Evolutionary conservation across 2,329 filamentous ascomycete genomes (phyloP).

Genomic region (Clarireedia hainanense): DNA sequence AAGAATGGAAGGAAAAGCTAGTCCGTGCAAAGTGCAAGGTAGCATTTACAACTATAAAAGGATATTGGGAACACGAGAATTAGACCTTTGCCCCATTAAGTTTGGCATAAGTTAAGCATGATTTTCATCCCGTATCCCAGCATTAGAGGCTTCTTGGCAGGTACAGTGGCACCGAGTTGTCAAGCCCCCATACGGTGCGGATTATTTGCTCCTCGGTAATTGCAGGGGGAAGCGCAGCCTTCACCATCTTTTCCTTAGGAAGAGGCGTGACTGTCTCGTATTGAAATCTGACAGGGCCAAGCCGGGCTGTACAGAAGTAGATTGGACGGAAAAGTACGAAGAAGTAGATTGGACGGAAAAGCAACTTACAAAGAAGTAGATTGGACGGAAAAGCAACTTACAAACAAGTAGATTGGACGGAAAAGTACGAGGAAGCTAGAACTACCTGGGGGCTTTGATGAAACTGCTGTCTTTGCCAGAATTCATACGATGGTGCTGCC

Average conservation of each 20-base stretch:
- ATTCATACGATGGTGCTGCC: too few relatives aligned
- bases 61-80: slow-evolving; percentile 7
- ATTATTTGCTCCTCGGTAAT: not conserved
- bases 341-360: too few relatives aligned
- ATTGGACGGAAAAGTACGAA: not conserved
- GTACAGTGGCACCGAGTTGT: not conserved
- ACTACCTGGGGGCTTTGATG: too few relatives aligned
- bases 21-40: not conserved
- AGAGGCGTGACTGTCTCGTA: slow-evolving; percentile 3
- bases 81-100: not conserved
- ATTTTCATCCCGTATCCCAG: not conserved
- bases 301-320: not conserved
- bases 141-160: slow-evolving; percentile 1
- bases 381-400: not conserved
- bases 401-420: not conserved
- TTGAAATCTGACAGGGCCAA: slow-evolving; percentile 3
- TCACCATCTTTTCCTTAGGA: not conserved
- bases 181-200: not conserved
- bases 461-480: too few relatives aligned
- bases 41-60: slow-evolving; percentile 6
- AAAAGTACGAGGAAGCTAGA: too few relatives aligned
- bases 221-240: not conserved
- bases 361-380: not conserved
- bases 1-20: not conserved
- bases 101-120: not conserved